Evolutionary conservation across 805 yeast genomes (phyloP).

Genomic region (Candida sakaeoensis): DNA sequence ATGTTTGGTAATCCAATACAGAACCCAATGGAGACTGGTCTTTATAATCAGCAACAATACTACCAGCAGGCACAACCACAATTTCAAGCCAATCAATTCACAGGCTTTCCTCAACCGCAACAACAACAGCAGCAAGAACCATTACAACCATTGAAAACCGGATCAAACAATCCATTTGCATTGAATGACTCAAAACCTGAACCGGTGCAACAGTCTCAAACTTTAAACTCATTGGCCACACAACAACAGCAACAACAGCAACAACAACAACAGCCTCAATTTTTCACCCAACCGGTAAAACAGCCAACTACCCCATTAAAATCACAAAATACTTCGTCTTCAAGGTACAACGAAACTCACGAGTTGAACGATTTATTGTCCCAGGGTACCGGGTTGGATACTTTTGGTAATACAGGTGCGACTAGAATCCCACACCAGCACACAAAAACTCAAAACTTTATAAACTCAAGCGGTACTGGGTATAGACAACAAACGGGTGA

Average conservation of each 20-base stretch:
- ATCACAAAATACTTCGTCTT: slow-evolving; percentile 27
- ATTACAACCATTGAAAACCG: slow-evolving; percentile 59
- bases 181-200: slow-evolving; percentile 18
- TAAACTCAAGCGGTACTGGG: slow-evolving; percentile 89
- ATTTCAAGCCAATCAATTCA: slow-evolving; percentile 26
- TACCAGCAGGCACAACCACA: slow-evolving; percentile 34
- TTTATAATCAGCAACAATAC: slow-evolving; percentile 33
- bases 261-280: slow-evolving; percentile 29
- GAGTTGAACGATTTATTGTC: slow-evolving; percentile 78
- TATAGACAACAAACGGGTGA: slow-evolving; percentile 48
- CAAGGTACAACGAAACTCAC: slow-evolving; percentile 45
- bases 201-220: slow-evolving; percentile 16
- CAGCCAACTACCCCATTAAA: slow-evolving; percentile 20
- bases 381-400: slow-evolving; percentile 87
- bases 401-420: slow-evolving; percentile 86
- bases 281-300: slow-evolving; percentile 23
- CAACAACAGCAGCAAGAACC: slow-evolving; percentile 27
- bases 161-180: slow-evolving; percentile 80
- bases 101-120: slow-evolving; percentile 27
- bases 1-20: slow-evolving; percentile 68
- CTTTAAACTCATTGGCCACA: slow-evolving; percentile 27
- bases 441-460: slow-evolving; percentile 74
- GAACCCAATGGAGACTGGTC: slow-evolving; percentile 51
- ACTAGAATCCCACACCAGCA: slow-evolving; percentile 89
- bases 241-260: slow-evolving; percentile 31